These are phyloP conservation scores for Kalmusia sp. DNA, from an alignment of 2,329 filamentous ascomycete species.

Conservation along the genomic window DNA sequence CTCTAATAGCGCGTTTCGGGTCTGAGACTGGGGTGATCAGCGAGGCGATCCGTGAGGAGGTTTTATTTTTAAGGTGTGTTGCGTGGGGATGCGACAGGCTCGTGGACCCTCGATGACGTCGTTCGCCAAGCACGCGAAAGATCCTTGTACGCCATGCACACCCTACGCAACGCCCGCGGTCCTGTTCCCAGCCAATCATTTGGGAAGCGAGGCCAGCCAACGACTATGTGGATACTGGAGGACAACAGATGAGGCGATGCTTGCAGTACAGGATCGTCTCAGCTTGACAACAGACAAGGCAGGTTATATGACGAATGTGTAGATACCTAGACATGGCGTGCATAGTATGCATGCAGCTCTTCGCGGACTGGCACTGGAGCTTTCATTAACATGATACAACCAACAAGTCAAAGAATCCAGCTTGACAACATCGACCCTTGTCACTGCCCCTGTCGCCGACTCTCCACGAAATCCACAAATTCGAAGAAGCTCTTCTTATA, in stretches of 20 bases:
- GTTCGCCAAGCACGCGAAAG: background rate
- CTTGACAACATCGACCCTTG: too few species aligned
- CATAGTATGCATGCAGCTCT: too few species aligned
- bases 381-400: too few species aligned
- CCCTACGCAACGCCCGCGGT: background rate
- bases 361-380: too few species aligned
- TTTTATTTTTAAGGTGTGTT: background rate
- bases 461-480: slow-evolving; percentile 59
- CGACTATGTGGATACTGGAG: background rate
- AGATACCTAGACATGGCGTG: too few species aligned
- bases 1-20: slow-evolving; percentile 9
- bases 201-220: background rate
- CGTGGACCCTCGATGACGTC: slow-evolving; percentile 7
- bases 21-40: slow-evolving; percentile 3
- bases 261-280: too few species aligned
- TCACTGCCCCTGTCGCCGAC: slow-evolving; percentile 25
- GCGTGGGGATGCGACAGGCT: background rate
- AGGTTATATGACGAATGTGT: too few species aligned
- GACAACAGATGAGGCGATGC: too few species aligned
- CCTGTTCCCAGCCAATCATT: background rate
- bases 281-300: too few species aligned
- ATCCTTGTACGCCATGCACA: slow-evolving; percentile 2
- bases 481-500: slow-evolving; percentile 68
- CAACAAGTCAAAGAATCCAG: too few species aligned
- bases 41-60: slow-evolving; percentile 9